Conservation (phyloP, 2,329 filamentous ascomycete genomes). For the Neurospora sp. region DNA sequence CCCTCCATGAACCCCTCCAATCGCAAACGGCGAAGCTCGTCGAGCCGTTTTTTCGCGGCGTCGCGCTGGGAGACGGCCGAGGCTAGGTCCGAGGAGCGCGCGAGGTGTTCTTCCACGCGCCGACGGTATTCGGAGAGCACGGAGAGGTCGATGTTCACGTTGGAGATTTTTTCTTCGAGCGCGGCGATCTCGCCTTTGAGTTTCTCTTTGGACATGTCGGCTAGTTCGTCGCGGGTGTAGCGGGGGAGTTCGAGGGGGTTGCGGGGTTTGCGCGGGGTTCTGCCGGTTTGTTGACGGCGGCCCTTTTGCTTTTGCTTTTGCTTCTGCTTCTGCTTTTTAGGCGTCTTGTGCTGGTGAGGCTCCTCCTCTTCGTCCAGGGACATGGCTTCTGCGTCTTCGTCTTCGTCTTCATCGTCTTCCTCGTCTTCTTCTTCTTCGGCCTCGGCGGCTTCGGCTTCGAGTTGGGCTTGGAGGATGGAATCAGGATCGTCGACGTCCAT, state of each 20-base stretch:
- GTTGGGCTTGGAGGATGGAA: slow-evolving; percentile 1
- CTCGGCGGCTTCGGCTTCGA: slow-evolving; percentile 22
- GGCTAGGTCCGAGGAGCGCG: slow-evolving; percentile 66
- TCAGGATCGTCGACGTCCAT: slow-evolving; percentile 13
- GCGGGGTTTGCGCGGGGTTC: slow-evolving; percentile 14
- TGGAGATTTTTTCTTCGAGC: slow-evolving; percentile 65
- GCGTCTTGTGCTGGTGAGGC: slow-evolving; percentile 21
- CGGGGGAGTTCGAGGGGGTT: slow-evolving; percentile 55
- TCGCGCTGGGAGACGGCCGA: slow-evolving; percentile 71
- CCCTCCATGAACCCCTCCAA: slow-evolving; percentile 98
- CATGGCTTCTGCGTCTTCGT: slow-evolving; percentile 22
- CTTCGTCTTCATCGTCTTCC: slow-evolving; percentile 19
- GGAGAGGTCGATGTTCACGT: slow-evolving; percentile 76
- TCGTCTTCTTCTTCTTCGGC: slow-evolving; percentile 15
- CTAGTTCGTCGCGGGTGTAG: slow-evolving; percentile 64
- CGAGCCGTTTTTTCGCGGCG: slow-evolving; percentile 79
- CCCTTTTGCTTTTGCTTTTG: background rate
- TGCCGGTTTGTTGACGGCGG: background rate
- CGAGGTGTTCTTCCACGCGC: slow-evolving; percentile 29
- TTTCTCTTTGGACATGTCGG: slow-evolving; percentile 53
- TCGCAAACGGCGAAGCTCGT: slow-evolving; percentile 81
- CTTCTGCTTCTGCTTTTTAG: slow-evolving; percentile 1
- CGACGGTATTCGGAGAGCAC: slow-evolving; percentile 45
- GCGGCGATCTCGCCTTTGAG: slow-evolving; percentile 53
- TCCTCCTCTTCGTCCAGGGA: slow-evolving; percentile 22